Evolutionary conservation across 179 eudicot species (phyloP), one percentile per base, ranked within the genome.

Genomic region (Heliamphora pulchella): DNA sequence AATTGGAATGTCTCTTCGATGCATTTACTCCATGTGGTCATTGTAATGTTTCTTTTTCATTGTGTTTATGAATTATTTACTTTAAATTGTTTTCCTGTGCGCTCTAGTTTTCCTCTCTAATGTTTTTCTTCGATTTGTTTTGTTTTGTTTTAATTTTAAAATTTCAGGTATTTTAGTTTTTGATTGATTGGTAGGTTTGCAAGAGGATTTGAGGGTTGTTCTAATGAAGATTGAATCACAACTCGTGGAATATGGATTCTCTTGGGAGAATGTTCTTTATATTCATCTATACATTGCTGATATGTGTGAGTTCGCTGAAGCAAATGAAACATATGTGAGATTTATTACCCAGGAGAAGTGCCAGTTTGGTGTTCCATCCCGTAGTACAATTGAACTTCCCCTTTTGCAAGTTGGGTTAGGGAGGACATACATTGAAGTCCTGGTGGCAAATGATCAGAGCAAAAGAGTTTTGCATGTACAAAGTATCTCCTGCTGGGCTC

Each of bases 401-500:
- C 85, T 96, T 76, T 75, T 59, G 51, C 86, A 93, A 86, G 90
- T 80, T 76, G 94, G 99, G 68, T 80, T 94, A 62, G 97, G 98
- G 44, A 89, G 80, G 79, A 97, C 92, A 14, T 96, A 90, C 80
- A 69, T 92, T 85, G 99, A 96, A 87, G 92, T 92, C 67, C 80
- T 96, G 86, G 97, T 91, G 80, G 91, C 98, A 76, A 88, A 81
- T 79, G 91, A 94, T 73, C 86, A 83, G 71, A 84, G 86, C 80
- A 96, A 94, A 85, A 88, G 86, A 81, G 99, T 96, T 79, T 86
- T 96, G 88, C 99, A 96, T 84, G 98, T 96, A 39, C 99, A 96
- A 72, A 96, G 99, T 85, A 91, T 96, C 82, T 96, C 99, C 5
- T 85, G 87, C 76, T 96, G 99, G 99, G 99, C 99, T 71, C 99